These are phyloP conservation scores for Thelephora terrestris DNA, from an alignment of 1,284 basidiomycete species.

Conservation along the genomic window DNA sequence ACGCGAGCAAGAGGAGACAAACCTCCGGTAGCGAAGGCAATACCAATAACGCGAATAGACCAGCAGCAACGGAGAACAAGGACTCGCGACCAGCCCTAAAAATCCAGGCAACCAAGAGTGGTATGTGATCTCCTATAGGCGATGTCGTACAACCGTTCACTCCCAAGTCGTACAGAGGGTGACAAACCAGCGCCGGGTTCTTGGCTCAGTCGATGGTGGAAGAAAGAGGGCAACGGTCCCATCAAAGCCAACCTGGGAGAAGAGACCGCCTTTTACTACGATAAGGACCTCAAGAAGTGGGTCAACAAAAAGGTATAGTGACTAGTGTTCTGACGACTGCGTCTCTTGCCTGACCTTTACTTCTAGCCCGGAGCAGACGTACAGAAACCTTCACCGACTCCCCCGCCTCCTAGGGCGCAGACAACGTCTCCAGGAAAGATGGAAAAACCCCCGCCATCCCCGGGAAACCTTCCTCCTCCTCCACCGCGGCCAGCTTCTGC, in stretches of 20 bases:
- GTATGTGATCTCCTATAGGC: slow-evolving; percentile 10
- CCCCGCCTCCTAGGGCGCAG: slow-evolving; percentile 65
- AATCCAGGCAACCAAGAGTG: slow-evolving; percentile 17
- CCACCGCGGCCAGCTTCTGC: slow-evolving; percentile 51
- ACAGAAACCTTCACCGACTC: slow-evolving; percentile 38
- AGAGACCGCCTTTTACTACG: slow-evolving; percentile 87
- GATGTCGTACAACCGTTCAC: not conserved
- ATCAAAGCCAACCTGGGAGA: slow-evolving; percentile 91
- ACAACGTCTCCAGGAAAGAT: slow-evolving; percentile 66
- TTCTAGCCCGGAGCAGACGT: slow-evolving; percentile 44
- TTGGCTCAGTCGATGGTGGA: slow-evolving; percentile 80
- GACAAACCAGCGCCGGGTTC: slow-evolving; percentile 29
- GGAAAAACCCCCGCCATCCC: slow-evolving; percentile 15
- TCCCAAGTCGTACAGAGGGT: slow-evolving; percentile 21
- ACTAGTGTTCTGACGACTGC: slow-evolving; percentile 4
- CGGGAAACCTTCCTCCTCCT: slow-evolving; percentile 30
- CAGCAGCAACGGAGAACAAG: slow-evolving; percentile 8
- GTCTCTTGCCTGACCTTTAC: slow-evolving; percentile 2
- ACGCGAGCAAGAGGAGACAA: slow-evolving; percentile 13
- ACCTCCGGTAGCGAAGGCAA: slow-evolving; percentile 5
- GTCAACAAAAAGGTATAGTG: slow-evolving; percentile 80
- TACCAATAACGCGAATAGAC: slow-evolving; percentile 6
- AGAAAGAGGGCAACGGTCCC: slow-evolving; percentile 52
- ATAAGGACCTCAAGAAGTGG: slow-evolving; percentile 93
- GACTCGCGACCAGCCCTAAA: slow-evolving; percentile 11